These are phyloP conservation scores for Kregervanrija pseudodelftensis DNA, from an alignment of 805 yeast species.

Conservation along the genomic window DNA sequence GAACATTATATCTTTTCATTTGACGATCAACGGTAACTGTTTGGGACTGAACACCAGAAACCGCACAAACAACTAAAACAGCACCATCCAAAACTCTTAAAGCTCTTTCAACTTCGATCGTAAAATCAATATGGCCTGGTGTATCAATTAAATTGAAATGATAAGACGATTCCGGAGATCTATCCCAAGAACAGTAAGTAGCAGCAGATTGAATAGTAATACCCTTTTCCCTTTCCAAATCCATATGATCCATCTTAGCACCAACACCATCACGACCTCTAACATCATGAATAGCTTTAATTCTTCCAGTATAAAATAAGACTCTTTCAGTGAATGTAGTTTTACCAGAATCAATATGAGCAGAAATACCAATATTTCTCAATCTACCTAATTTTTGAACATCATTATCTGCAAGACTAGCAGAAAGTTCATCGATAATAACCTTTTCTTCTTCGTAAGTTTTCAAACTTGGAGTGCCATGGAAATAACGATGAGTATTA, in stretches of 20 bases:
- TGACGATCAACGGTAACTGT: constrained; percentile 98
- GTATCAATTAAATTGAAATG: constrained; percentile 96
- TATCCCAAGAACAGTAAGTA: constrained; percentile 94
- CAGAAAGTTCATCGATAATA: constrained; percentile 51
- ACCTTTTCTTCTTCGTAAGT: constrained; percentile 72
- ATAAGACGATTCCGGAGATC: constrained; percentile 48
- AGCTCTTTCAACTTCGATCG: constrained; percentile 99
- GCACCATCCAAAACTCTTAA: constrained; percentile 97
- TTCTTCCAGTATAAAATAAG: constrained; percentile 90
- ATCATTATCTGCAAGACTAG: constrained; percentile 45
- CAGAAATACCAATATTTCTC: constrained; percentile 96
- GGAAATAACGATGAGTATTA: constrained; percentile 24
- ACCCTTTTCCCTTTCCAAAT: constrained; percentile 96
- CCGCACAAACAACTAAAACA: constrained; percentile 96
- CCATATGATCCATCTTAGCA: constrained; percentile 99
- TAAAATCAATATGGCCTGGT: constrained; percentile 98
- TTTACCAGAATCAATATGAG: constrained; percentile 97
- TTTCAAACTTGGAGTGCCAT: constrained; percentile 21
- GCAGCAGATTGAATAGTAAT: constrained; percentile 99
- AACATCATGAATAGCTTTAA: constrained; percentile 93
- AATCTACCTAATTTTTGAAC: constrained; percentile 43
- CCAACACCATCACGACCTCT: constrained; percentile 97
- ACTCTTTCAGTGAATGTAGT: constrained; percentile 98
- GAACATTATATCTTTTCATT: constrained; percentile 97
- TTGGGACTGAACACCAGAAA: constrained; percentile 96